phyloP scores from a whole-genome alignment of 2,329 filamentous ascomycete genomes.

The Arthrobotrys sphaeroides region DNA sequence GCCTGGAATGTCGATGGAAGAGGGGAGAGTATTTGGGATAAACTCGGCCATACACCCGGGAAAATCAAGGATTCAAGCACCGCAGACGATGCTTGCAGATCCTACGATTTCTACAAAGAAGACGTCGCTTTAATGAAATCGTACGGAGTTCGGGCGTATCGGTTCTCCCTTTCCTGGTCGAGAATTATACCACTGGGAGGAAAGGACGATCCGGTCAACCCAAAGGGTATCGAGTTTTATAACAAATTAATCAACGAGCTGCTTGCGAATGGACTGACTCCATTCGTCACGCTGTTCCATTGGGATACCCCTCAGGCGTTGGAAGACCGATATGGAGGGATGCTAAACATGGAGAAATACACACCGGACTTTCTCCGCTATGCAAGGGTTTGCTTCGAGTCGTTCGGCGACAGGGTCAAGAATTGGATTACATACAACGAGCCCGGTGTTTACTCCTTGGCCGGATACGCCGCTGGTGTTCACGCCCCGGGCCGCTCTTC shows the following conservation, averaged over 20 bases:
- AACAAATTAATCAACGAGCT: conserved; percentile 70
- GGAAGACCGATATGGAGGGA: conserved; percentile 70
- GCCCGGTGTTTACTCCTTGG: conserved; percentile 60
- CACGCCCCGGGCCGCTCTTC: conserved; percentile 60
- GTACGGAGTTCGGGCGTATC: conserved; percentile 70
- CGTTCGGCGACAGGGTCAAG: conserved; percentile 69
- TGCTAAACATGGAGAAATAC: conserved; percentile 71
- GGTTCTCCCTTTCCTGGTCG: conserved; percentile 73
- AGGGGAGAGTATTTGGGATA: conserved; percentile 63
- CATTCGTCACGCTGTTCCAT: conserved; percentile 72
- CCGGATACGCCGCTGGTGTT: conserved; percentile 61
- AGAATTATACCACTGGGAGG: conserved; percentile 73
- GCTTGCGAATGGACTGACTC: conserved; percentile 68
- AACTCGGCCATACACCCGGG: conserved; percentile 61
- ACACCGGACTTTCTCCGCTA: conserved; percentile 70
- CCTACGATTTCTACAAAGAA: conserved; percentile 63
- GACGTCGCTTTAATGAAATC: conserved; percentile 71
- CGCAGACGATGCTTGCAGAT: conserved; percentile 61
- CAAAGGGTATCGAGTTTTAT: conserved; percentile 70
- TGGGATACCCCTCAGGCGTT: conserved; percentile 72
- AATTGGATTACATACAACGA: conserved; percentile 67
- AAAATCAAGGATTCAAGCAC: conserved; percentile 62
- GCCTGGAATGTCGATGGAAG: conserved; percentile 63
- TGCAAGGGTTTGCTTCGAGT: conserved; percentile 69
- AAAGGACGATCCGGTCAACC: conserved; percentile 71